Base-by-base conservation (phyloP, 768 basidiomycete genomes). In the Coprinopsis marcescibilis region DNA sequence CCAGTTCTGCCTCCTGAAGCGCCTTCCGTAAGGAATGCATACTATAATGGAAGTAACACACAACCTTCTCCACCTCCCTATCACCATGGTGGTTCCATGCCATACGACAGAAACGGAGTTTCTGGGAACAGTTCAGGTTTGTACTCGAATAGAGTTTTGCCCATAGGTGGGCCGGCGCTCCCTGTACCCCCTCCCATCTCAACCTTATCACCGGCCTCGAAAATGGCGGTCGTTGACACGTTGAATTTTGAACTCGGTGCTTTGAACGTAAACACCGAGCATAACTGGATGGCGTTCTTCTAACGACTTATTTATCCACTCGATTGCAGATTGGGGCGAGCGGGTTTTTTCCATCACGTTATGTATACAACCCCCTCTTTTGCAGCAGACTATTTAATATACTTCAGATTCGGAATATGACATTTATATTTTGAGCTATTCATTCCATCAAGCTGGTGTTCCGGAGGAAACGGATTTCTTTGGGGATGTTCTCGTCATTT, bases 201-300 rank as follows among this genome's bases (percentile, higher is more conserved):
- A 21, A 37, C 51, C 26, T 49, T 63, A 40, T 61, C 60, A 15
- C 64, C 58, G 32, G 52, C 64, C 2, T 70, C 70, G n/a, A 68
- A 67, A 54, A 60, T 71, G 60, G 64, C 65, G 1, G 65, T 68
- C 5, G 66, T 70, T 34, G 73, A 75, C 48, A 68, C 70, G 15
- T 56, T 73, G 17, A 73, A 73, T 53, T 71, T 77, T 51, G 75
- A 77, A 52, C 57, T 75, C 27, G 74, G 73, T 0, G 72, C 73
- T 6, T 53, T 77, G 49, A 67, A 69, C 44, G 63, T 69, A 35
- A 66, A 55, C 36, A 64, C 52, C 17, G 72, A 73, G 29, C 72
- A 68, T 45, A 65, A 60, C 39, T 74, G 69, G 67, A 73, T 75
- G 73, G 66, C 67, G 12, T 75, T 73, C 59, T 75, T 75, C 52